Percentiles rank a stretch among this genome's conserved stretches.
Conservation (phyloP, 805 yeast genomes). For the Komagataella pastoris region DNA sequence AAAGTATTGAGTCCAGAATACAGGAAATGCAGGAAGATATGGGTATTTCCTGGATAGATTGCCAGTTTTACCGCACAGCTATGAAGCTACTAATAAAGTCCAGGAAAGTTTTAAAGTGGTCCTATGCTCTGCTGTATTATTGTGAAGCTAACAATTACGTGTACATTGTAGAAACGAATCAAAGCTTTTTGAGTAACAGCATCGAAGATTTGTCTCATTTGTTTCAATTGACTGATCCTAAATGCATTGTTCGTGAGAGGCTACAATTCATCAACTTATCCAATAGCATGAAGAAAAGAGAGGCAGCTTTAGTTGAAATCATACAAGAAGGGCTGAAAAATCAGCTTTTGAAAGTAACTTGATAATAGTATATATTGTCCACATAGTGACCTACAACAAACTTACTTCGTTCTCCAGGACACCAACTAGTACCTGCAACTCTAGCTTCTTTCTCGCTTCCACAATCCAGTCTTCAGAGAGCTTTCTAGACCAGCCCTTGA, state of each 20-base stretch:
- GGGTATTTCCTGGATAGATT: constrained; percentile 75
- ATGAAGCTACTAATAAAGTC: constrained; percentile 52
- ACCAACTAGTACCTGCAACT: constrained; percentile 68
- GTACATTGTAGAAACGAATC: constrained; percentile 58
- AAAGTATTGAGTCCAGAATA: constrained; percentile 51
- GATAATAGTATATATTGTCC: background rate
- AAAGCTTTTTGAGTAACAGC: constrained; percentile 12
- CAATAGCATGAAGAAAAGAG: constrained; percentile 2
- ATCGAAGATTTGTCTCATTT: constrained; percentile 20
- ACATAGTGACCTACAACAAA: background rate
- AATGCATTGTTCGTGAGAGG: constrained; percentile 2
- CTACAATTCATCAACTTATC: constrained; percentile 8
- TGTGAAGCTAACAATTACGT: constrained; percentile 36
- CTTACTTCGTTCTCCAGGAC: constrained; percentile 50
- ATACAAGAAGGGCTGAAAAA: background rate
- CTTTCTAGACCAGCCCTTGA: constrained; percentile 88
- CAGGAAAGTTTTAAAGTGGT: constrained; percentile 77
- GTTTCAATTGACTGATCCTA: constrained; percentile 17
- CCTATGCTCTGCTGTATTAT: constrained; percentile 71
- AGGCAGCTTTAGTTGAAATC: constrained; percentile 1
- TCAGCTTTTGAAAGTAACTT: background rate
- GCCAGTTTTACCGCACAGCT: constrained; percentile 70
- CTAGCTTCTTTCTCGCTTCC: constrained; percentile 82
- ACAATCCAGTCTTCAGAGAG: constrained; percentile 86
- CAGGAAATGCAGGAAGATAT: constrained; percentile 48